Evolutionary conservation across 2,329 filamentous ascomycete species (phyloP), one percentile per base, ranked within the genome.

Genomic region (Fusarium sp.): DNA sequence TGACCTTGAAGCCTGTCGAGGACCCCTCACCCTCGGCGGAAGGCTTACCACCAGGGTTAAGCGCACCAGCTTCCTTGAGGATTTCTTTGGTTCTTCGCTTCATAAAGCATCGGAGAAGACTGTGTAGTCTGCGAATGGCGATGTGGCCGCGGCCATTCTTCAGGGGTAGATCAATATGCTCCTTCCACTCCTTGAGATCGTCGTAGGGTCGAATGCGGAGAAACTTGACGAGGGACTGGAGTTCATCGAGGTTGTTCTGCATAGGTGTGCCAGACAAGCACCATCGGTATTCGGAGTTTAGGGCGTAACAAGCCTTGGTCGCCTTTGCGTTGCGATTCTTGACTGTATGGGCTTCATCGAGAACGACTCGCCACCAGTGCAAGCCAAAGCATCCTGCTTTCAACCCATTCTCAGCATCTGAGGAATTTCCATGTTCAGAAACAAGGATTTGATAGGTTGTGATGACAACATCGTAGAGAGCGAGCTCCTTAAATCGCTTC

Each of bases 81-180:
- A 99, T 94, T 27, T 97, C 94, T 82, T 99, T 99, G 13, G 95
- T 98, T 45, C 96, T 91, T n/a, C 96, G 91, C 84, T 98, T 97
- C 96, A 99, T 99, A 83, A 97, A 97, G 61, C 94, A 95, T 60
- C 93, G 92, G 7, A 99, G 85, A 68, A 97, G 90, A 62, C 92
- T 90, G 74, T 97, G 94, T 36, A 99, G 85, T 47, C 96, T 90
- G 55, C 91, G 89, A 80, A 99, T 97, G 20, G 96, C 95, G 64
- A 98, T 88, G 59, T 95, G 93, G 15, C 95, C 96, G 68, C 93
- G 92, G 12, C 95, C 95, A 68, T 93, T 94, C 84, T 95, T 97
- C 88, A 99, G 90, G 1, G 96, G 96, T 47, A 88, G 85, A 58
- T 94, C 95, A 66, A 99, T 99, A 64, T 97, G 92, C 20, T 95